Evolutionary conservation across 1,284 basidiomycete genomes (phyloP).

Genomic region (Phlebopus sp.): DNA sequence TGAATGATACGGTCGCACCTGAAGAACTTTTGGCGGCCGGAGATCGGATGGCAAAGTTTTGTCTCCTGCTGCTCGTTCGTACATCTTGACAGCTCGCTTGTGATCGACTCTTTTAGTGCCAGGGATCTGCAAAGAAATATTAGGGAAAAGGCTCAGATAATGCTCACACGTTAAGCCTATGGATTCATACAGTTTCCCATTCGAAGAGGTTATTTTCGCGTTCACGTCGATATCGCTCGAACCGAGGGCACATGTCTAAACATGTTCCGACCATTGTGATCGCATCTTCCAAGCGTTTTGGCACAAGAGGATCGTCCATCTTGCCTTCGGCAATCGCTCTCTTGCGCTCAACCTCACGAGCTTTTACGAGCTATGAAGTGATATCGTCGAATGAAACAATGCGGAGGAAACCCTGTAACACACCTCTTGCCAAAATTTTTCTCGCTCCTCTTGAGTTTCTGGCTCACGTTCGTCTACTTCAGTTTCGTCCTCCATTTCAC

Average conservation of each 20-base stretch:
- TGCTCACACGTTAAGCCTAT: constrained; percentile 4
- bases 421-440: constrained; percentile 68
- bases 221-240: constrained; percentile 89
- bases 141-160: constrained; percentile 31
- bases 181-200: constrained; percentile 73
- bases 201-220: constrained; percentile 86
- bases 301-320: constrained; percentile 81
- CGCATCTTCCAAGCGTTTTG: constrained; percentile 82
- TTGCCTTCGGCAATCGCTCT: constrained; percentile 80
- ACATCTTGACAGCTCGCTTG: constrained; percentile 87
- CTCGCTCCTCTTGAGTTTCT: constrained; percentile 56
- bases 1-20: constrained; percentile 43
- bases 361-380: constrained; percentile 57
- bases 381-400: constrained; percentile 21
- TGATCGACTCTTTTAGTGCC: constrained; percentile 82
- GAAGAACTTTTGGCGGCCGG: constrained; percentile 82
- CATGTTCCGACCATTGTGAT: constrained; percentile 91
- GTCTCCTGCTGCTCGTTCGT: constrained; percentile 92
- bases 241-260: constrained; percentile 91
- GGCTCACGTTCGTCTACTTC: constrained; percentile 33
- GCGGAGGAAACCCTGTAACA: constrained; percentile 25
- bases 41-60: constrained; percentile 91
- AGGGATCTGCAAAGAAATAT: constrained; percentile 50
- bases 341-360: constrained; percentile 72
- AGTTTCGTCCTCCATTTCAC: constrained; percentile 25